Base-by-base conservation (phyloP, 169 alveolate species). In the Cryptosporidium parvum region DNA sequence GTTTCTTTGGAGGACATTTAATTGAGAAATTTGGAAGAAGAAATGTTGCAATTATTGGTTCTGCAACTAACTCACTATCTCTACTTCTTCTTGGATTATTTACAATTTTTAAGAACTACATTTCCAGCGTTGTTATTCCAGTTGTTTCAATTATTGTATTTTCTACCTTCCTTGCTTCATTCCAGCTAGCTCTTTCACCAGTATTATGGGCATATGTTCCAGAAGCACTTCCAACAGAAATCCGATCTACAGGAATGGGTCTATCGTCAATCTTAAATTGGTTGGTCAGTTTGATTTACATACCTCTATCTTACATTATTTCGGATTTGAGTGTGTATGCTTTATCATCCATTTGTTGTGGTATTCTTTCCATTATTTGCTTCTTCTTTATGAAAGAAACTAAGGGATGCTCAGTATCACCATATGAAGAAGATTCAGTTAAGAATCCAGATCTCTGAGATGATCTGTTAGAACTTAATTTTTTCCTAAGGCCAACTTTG, bases 201-300 rank as follows among this genome's bases (percentile, higher is more conserved):
- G 75, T 80, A 14, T 31, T 45, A 6, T 61, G 72, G 72, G 75
- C 75, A 1, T 80, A 61, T 65, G 59, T 80, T 9, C 89, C 89
- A 9, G 89, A 80, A 21, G 89, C 89, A 23, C 39, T 80, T 7
- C 89, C 89, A 21, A 62, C 89, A 21, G 75, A 80, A 80, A 67
- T 80, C 23, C 45, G 89, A 7, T 59, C 89, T 4, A 62, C 75
- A 9, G 89, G 89, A 7, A 80, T 80, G 89, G 75, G 89, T 21
- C 14, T 80, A 18, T 80, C 69, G 5, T 42, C 89, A 5, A 48
- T 80, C 6, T 33, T 80, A 5, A 80, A 65, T 21, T 80, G 89
- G 89, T 26, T 80, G 23, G 65, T 65, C 29, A 80, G 68, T 45
- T 65, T 67, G 16, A 67, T 80, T 44, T 80, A 62, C 26, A 65